Evolutionary conservation across 768 basidiomycete genomes (phyloP), one percentile per base, ranked within the genome.

Genomic region (Podaxis mareebaensis): DNA sequence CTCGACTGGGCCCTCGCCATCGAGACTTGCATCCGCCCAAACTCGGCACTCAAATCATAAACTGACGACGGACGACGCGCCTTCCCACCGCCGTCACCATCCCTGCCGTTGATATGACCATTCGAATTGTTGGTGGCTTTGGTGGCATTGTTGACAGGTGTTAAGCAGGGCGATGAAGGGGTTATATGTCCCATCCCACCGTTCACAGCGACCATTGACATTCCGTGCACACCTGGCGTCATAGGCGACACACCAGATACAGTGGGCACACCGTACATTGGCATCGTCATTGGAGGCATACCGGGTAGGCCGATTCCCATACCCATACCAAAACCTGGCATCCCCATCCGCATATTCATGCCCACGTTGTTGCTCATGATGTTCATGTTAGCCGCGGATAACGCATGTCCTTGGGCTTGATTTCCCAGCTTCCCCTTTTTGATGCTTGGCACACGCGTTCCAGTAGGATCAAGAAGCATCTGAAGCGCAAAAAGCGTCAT

Each of bases 401-500:
- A 51, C 24, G 24, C 38, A 26, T 48, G 48, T 17, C 49, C 49
- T 15, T 51, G 51, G 0, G 26, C 46, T 52, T 53, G 51, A 46
- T 53, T 49, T 8, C 64, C 67, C 53, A 70, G 54, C 36, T 65
- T 70, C 12, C 63, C 62, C 58, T 73, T 75, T 70, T 76, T 79
- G 20, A 75, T 58, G 5, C 67, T 72, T 0, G 82, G 81, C 3
- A 72, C 69, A 24, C 66, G 66, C 22, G 83, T 81, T 12, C 75
- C 74, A 22, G 74, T 72, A 0, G 86, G 88, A 58, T 89, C 87
- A 12, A 91, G 73, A 42, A 94, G 80, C 68, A 84, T 77, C 69
- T 94, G 92, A 33, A 93, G 77, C 12, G 80, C 84, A 46, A 90
- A 84, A 30, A 94, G 81, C 56, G 78, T 76, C 78, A 90, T 78